Base-by-base conservation (phyloP, 2,329 filamentous ascomycete species). In the Graphilbum sp. region DNA sequence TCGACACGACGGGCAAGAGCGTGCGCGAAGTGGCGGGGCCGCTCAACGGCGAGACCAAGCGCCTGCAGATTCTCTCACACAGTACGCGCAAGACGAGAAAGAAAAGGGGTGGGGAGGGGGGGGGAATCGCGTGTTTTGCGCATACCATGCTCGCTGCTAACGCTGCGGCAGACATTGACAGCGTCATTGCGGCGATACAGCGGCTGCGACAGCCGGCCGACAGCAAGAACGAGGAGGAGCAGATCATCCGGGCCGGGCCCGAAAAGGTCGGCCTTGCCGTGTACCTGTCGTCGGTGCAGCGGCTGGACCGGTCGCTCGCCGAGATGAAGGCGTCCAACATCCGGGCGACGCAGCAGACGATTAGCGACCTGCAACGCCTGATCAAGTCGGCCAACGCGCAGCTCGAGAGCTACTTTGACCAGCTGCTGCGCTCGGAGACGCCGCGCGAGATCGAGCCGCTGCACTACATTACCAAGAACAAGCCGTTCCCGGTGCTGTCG, bases 1-100 rank as follows among this genome's bases (percentile, higher is more conserved):
- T 98, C 25, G 86, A 96, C 50, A 75, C 79, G 29, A 92, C 84
- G 38, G 90, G 88, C 16, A 85, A 86, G 59, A 87, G 81, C 43
- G 86, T 96, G 17, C 79, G 85, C 51, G 84, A 94, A 52, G 87
- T 92, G 11, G 86, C 92, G 40, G 85, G 85, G 1, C 90, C 90
- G 9, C 79, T 98, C 32, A 92, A 87, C 53, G 83, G 81, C 49
- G 92, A 95, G 57, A 96, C 90, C 1, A 82, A 85, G 57, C 79
- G 77, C 45, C 67, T 96, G 18, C 90, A 96, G 58, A 72, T 79
- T n/a, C 73, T 92, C 27, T 86, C 83, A 47, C 76, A 72, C 47
- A 98, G 79, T 81, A 54, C 49, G 69, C 21, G 11, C 21, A 5
- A 24, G 21, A 24, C 21, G 21, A 24, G 11, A 24, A 24, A 24